Base-by-base conservation (phyloP, 768 basidiomycete genomes). In the Megacollybia marginata region DNA sequence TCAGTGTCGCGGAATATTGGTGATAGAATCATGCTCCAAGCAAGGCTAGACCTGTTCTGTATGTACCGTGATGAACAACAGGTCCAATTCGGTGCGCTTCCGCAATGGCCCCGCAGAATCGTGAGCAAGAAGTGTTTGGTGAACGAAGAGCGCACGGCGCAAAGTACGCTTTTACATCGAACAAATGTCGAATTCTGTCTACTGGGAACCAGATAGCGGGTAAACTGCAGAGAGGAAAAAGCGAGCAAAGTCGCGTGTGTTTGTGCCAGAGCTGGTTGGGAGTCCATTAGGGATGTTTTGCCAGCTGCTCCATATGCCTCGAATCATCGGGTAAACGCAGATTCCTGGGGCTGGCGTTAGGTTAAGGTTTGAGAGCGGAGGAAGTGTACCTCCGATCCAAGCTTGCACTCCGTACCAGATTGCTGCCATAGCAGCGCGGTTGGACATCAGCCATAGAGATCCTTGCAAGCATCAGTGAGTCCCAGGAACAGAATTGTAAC, bases 331-430 rank as follows among this genome's bases (percentile, higher is more conserved):
- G 35, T 19, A 19, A 6, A 52, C 15, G 15, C 47, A 42, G 9
- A 19, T 72, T 79, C 55, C 55, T 83, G n/a, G 82, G 80, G 49
- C 85, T 79, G 56, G 77, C 67, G 53, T 79, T 79, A 0, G 86
- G 90, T 80, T 82, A 85, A 9, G 86, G 74, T 36, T 80, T 70
- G 33, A 93, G 67, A 75, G 91, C 80, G 35, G 87, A 79, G 50
- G 81, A 73, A 54, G 90, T 72, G 58, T 87, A 90, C 88, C 88
- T n/a, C 89, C 89, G 52, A 92, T 87, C 65, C 84, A 87, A 1
- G 86, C 74, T 59, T 88, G 85, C 9, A 88, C 85, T 23, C 85
- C 85, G 60, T 86, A 86, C 84, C 86, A 85, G 40, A 85, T 75
- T 28, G 55, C 82, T 83, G 19, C 19, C 38, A 51, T n/a, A 33